Base-by-base conservation (phyloP, 805 yeast species). In the Hanseniaspora taiwanica region DNA sequence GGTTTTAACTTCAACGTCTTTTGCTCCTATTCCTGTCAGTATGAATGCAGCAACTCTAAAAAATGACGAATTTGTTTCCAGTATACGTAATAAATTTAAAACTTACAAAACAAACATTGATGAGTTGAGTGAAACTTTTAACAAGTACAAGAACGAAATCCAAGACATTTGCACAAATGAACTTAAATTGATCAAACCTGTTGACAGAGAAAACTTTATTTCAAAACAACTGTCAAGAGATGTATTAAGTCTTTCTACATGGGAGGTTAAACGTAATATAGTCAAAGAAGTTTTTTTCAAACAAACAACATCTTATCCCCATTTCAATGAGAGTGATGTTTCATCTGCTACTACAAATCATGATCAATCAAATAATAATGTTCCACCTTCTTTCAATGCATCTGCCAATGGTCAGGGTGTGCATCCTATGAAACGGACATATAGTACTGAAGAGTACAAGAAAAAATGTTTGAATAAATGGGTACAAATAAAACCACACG, bases 11-110 rank as follows among this genome's bases (percentile, higher is more conserved):
- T 52, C 52, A 5, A 56, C 45, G 33, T 63, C 69, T 0, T 55
- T 50, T 7, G 47, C 53, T 19, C 56, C 67, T 1, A 64, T 69
- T 33, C 73, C 74, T 14, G 50, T 68, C 14, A 60, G 60, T 39
- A 43, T 69, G n/a, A 59, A 63, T 16, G n/a, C n/a, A n/a, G n/a
- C n/a, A n/a, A n/a, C n/a, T n/a, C n/a, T n/a, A n/a, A n/a, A n/a
- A n/a, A n/a, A n/a, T n/a, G n/a, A n/a, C n/a, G n/a, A n/a, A n/a
- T n/a, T n/a, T n/a, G n/a, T n/a, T n/a, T n/a, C n/a, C n/a, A n/a
- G n/a, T n/a, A n/a, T n/a, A n/a, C n/a, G n/a, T n/a, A n/a, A n/a
- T n/a, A n/a, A n/a, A n/a, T n/a, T n/a, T n/a, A n/a, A n/a, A n/a
- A n/a, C n/a, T n/a, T n/a, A n/a, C n/a, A n/a, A n/a, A n/a, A n/a